Conservation (phyloP, 352 stramenopile genomes). For the Pythium insidiosum region DNA sequence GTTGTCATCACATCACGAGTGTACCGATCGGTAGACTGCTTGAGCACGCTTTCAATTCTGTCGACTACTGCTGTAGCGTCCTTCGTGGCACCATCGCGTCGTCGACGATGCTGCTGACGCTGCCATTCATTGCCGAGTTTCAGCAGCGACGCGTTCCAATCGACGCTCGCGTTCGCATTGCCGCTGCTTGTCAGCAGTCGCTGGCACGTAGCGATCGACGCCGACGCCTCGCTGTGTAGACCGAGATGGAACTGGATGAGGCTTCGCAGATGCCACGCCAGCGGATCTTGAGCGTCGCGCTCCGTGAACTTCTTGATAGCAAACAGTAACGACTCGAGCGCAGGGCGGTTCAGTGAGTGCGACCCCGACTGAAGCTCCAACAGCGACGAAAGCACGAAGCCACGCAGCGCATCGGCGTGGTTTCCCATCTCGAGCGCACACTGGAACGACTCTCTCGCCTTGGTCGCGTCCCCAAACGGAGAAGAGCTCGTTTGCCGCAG, state of each 20-base stretch:
- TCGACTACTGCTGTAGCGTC: no score
- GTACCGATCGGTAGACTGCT: no score
- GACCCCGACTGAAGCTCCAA: neutral
- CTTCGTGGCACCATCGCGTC: no score
- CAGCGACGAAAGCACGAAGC: slow-evolving; percentile 24
- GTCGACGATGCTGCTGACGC: no score
- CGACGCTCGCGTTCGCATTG: no score
- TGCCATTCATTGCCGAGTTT: no score
- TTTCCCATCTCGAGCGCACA: slow-evolving; percentile 68
- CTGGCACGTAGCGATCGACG: no score
- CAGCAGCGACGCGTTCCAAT: no score
- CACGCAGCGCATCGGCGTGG: slow-evolving; percentile 67
- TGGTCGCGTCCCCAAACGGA: slow-evolving; percentile 32
- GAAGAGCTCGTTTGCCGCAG: slow-evolving; percentile 24
- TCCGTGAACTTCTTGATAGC: slow-evolving; percentile 78
- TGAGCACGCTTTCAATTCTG: no score
- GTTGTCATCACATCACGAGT: no score
- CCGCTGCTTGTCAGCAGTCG: no score
- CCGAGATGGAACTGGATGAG: slow-evolving; percentile 49
- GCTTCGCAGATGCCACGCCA: slow-evolving; percentile 58
- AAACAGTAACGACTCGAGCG: slow-evolving; percentile 46
- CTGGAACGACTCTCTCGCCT: slow-evolving; percentile 62
- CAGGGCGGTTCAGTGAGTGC: neutral
- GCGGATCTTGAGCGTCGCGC: slow-evolving; percentile 49
- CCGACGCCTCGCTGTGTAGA: no score